Percentiles rank a stretch among this genome's conserved stretches.
phyloP scores from a whole-genome alignment of 108 stramenopile genomes.

The Nitzschia sp. region DNA sequence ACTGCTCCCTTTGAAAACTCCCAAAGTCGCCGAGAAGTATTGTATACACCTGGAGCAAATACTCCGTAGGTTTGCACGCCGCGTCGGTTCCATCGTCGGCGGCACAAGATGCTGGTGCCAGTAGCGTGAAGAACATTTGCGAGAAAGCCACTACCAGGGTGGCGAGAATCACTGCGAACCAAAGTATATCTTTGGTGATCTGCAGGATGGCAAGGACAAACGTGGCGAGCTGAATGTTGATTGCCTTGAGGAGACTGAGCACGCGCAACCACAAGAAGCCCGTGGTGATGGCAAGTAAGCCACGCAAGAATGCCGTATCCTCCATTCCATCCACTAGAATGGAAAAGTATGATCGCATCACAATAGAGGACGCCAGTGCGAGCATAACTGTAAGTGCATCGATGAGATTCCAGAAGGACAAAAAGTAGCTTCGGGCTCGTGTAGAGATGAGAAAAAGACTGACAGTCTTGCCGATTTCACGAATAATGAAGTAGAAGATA shows the following conservation, averaged over 20 bases:
- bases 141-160: slow-evolving; percentile 52
- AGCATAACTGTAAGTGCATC: slow-evolving; percentile 48
- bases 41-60: slow-evolving; percentile 51
- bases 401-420: slow-evolving; percentile 64
- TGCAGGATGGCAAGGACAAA: slow-evolving; percentile 54
- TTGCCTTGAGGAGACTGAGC: slow-evolving; percentile 52
- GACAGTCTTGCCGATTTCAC: slow-evolving; percentile 55
- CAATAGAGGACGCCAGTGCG: slow-evolving; percentile 37
- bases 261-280: slow-evolving; percentile 57
- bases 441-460: slow-evolving; percentile 40
- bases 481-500: slow-evolving; percentile 64
- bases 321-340: slow-evolving; percentile 24
- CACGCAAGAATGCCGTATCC: slow-evolving; percentile 31
- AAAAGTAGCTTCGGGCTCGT: slow-evolving; percentile 43
- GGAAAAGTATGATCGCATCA: slow-evolving; percentile 38
- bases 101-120: slow-evolving; percentile 46
- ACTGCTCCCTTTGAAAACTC: slow-evolving; percentile 36
- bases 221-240: slow-evolving; percentile 63
- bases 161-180: slow-evolving; percentile 60
- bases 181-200: slow-evolving; percentile 62
- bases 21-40: slow-evolving; percentile 56
- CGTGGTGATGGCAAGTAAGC: slow-evolving; percentile 50
- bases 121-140: slow-evolving; percentile 60
- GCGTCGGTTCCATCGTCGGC: not conserved
- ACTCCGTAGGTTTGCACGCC: slow-evolving; percentile 52